Evolutionary conservation across 2,329 filamentous ascomycete species (phyloP), one percentile per base, ranked within the genome.

Genomic region (Cordyceps tenuipes): DNA sequence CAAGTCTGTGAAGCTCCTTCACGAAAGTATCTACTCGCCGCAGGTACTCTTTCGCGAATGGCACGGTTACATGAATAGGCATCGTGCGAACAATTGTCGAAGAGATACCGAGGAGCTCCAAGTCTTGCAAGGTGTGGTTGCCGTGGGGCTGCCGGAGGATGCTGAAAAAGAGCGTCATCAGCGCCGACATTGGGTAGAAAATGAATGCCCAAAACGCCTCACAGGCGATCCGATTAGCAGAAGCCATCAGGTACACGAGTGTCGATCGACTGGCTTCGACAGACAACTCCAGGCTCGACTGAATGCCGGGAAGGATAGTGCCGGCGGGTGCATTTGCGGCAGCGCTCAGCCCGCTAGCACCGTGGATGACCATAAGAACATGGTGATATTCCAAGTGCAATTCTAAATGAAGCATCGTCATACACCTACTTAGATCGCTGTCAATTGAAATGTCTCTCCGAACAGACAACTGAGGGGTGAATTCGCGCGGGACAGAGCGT

Each of bases 251-350:
- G 53, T 78, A 83, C 2, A 78, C 68, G 2, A 84, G 65, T 0
- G 80, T 82, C 0, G 81, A 81, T 5, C 82, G 77, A 63, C 80
- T 82, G 0, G 81, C 81, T 58, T 84, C 79, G 0, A 84, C 72
- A 0, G 80, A 78, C 2, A 84, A 67, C 1, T 77, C 76, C 15
- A 82, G 69, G 59, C 81, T 83, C 0, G 81, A 83, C 23, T 75
- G 76, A 0, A 83, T 72, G 0, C 78, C 78, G 0, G 65, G 63
- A 15, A 77, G 74, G 59, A 76, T 74, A 47, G 76, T 64, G 1
- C 61, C 62, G 63, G 58, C 67, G 67, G 55, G 56, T 68, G 72
- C 69, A 47, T 65, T 67, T 26, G 70, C 66, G 9, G 65, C 64
- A 71, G 75, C 72, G 60, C 80, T 83, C 2, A 81, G 70, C 4